Evolutionary conservation across 2,329 filamentous ascomycete species (phyloP).

Genomic region (Fusarium verrucosum): DNA sequence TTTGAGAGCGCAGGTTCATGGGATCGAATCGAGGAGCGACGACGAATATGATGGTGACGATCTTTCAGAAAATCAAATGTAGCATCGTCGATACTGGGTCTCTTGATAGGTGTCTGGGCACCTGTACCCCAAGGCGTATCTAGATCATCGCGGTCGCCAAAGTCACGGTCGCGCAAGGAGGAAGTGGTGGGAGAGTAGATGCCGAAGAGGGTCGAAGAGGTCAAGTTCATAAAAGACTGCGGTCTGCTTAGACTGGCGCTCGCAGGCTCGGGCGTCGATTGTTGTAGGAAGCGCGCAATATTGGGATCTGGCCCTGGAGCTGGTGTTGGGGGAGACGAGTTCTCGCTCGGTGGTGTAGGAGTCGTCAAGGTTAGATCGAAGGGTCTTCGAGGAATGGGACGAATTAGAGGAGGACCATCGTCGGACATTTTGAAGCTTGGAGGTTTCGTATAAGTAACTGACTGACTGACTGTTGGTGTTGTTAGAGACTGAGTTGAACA

Average conservation of each 20-base stretch:
- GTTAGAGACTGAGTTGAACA: not conserved
- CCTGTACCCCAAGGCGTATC: conserved; percentile 83
- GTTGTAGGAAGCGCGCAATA: conserved; percentile 51
- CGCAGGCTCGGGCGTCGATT: conserved; percentile 51
- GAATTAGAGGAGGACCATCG: conserved; percentile 65
- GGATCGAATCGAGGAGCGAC: conserved; percentile 50
- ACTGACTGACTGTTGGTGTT: not conserved
- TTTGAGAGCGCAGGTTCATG: conserved; percentile 42
- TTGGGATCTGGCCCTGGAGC: conserved; percentile 42
- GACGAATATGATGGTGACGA: conserved; percentile 48
- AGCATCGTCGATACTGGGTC: conserved; percentile 55
- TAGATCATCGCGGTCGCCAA: conserved; percentile 60
- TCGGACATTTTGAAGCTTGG: conserved; percentile 50
- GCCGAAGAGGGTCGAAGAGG: conserved; percentile 86
- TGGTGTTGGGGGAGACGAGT: conserved; percentile 35
- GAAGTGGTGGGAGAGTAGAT: conserved; percentile 81
- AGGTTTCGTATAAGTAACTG: not conserved
- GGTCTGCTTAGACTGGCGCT: conserved; percentile 67
- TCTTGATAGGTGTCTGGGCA: conserved; percentile 70
- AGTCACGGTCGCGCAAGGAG: conserved; percentile 59
- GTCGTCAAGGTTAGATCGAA: conserved; percentile 68
- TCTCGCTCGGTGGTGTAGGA: conserved; percentile 56
- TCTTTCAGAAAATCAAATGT: conserved; percentile 57
- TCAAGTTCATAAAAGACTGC: conserved; percentile 85
- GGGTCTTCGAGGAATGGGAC: conserved; percentile 76